Percentiles rank a stretch among this genome's conserved stretches.
These are phyloP conservation scores for Nemania diffusa DNA, from an alignment of 2,329 filamentous ascomycete genomes.

Conservation along the genomic window DNA sequence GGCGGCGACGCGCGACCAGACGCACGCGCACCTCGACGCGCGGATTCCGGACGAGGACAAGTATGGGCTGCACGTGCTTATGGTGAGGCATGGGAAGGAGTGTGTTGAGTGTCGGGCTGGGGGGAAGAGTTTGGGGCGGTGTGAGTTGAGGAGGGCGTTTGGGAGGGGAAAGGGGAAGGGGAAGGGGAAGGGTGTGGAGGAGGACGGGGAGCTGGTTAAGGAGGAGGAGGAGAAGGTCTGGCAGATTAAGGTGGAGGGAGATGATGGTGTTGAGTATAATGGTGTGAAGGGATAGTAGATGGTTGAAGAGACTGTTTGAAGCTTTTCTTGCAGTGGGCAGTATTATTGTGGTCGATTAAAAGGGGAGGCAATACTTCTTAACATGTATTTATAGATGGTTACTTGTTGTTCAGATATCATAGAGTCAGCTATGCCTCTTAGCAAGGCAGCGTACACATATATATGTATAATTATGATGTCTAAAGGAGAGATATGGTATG, in stretches of 20 bases:
- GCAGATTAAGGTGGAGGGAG: constrained; percentile 24
- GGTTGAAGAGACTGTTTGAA: not conserved
- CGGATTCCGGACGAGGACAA: constrained; percentile 60
- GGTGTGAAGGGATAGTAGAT: constrained; percentile 17
- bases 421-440: not conserved
- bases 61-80: constrained; percentile 61
- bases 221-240: constrained; percentile 30
- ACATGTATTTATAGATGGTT: not conserved
- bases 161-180: constrained; percentile 43
- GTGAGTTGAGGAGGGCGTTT: constrained; percentile 56
- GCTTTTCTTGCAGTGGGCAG: not conserved
- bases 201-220: constrained; percentile 27
- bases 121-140: constrained; percentile 53
- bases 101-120: constrained; percentile 60
- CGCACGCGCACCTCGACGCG: constrained; percentile 62
- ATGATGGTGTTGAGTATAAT: constrained; percentile 1
- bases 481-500: not conserved
- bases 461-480: not conserved
- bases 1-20: constrained; percentile 55
- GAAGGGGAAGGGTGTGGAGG: constrained; percentile 25
- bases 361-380: not conserved
- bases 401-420: not conserved
- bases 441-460: not conserved
- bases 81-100: constrained; percentile 59
- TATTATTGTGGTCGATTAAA: not conserved